A percentile compares a stretch with the other conserved stretches of the same genome.
Evolutionary conservation across 768 basidiomycete genomes (phyloP).

Genomic region (Kwoniella shandongensis): DNA sequence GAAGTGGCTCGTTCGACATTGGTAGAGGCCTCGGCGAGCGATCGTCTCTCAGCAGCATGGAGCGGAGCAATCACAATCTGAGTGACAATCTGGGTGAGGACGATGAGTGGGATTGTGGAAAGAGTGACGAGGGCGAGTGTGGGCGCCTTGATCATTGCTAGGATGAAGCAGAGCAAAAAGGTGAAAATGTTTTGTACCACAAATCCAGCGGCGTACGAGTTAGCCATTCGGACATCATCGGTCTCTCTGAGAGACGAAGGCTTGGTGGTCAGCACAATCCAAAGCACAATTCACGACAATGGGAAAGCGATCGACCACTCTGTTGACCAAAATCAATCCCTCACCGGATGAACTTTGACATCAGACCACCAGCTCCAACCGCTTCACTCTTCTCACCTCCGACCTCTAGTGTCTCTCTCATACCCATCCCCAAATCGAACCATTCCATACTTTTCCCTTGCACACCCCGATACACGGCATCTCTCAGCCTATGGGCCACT

Average conservation of each 20-base stretch:
- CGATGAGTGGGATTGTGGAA: conserved; percentile 77
- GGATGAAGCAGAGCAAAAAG: conserved; percentile 70
- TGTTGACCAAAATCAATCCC: too few relatives aligned
- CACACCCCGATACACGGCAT: conserved; percentile 68
- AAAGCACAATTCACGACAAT: too few relatives aligned
- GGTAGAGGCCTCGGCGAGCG: conserved; percentile 71
- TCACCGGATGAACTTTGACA: conserved; percentile 87
- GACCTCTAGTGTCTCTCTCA: conserved; percentile 37
- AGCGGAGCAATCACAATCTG: conserved; percentile 69
- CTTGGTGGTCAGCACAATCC: too few relatives aligned
- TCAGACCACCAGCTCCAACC: conserved; percentile 81
- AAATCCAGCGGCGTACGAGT: conserved; percentile 74
- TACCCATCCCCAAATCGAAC: conserved; percentile 77
- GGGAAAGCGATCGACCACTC: too few relatives aligned
- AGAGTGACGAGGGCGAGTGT: conserved; percentile 88
- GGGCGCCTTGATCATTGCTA: conserved; percentile 79
- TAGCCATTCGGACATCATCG: conserved; percentile 84
- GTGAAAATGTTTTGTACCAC: conserved; percentile 79
- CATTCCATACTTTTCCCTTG: conserved; percentile 75
- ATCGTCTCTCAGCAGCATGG: conserved; percentile 65
- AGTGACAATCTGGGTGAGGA: conserved; percentile 72
- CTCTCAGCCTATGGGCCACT: conserved; percentile 68
- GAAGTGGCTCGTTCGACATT: conserved; percentile 70
- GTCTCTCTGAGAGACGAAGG: conserved; percentile 67
- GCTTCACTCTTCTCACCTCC: conserved; percentile 59